phyloP scores from a whole-genome alignment of 129 eudicot species.

The Logfia minima region DNA sequence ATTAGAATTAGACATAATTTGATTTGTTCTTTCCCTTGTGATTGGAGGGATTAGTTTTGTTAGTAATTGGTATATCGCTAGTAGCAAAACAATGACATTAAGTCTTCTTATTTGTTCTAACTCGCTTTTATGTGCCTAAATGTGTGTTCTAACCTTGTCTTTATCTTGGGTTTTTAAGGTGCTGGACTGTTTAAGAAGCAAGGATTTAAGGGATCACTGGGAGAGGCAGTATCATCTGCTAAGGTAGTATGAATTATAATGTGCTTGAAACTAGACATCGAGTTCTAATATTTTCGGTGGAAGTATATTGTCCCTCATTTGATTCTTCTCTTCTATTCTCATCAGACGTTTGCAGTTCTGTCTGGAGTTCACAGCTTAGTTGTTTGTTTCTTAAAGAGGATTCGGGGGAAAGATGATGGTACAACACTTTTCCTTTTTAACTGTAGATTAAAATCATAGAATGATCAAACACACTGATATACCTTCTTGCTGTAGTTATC shows the following conservation, averaged over 20 bases:
- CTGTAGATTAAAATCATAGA: neutral
- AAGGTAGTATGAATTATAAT: conserved; percentile 48
- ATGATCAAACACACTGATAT: neutral
- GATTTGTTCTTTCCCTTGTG: neutral
- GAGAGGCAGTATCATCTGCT: conserved; percentile 82
- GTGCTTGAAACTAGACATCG: conserved; percentile 5
- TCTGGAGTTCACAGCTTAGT: conserved; percentile 95
- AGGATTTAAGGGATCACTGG: conserved; percentile 79
- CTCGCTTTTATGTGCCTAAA: neutral
- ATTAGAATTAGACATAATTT: neutral
- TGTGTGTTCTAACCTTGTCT: neutral
- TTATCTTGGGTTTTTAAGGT: conserved; percentile 40
- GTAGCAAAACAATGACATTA: neutral
- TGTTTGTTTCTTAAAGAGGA: conserved; percentile 75
- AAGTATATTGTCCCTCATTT: neutral
- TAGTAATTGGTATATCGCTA: neutral
- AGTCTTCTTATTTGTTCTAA: neutral
- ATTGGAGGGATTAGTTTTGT: neutral
- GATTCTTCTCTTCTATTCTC: neutral
- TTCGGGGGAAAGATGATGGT: conserved; percentile 97
- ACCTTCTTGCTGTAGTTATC: conserved; percentile 46
- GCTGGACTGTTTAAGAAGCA: conserved; percentile 77
- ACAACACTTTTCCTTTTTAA: conserved; percentile 6
- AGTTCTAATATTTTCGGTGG: neutral
- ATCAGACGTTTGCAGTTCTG: conserved; percentile 85